Evolutionary conservation across 441 rosid genomes (phyloP).

Genomic region (Macaranga tanarius): DNA sequence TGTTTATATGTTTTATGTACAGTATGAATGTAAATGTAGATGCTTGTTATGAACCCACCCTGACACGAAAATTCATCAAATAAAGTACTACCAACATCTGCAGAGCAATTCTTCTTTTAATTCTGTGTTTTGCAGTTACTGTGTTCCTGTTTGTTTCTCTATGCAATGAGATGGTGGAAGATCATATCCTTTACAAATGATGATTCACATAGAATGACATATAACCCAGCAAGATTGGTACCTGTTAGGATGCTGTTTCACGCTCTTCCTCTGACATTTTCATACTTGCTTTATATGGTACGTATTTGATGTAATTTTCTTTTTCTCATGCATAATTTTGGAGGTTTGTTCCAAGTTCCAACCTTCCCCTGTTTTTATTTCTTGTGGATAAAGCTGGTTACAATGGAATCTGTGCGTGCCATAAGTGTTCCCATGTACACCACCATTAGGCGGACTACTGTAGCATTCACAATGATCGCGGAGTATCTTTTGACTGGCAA

Average conservation of each 20-base stretch:
- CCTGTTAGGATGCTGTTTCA: constrained; percentile 57
- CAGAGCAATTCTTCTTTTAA: neutral
- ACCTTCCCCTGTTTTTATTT: constrained; percentile 9
- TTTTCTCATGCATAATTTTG: neutral
- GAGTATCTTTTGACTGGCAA: constrained; percentile 76
- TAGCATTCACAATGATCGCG: constrained; percentile 85
- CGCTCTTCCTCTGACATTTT: constrained; percentile 67
- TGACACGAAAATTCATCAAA: neutral
- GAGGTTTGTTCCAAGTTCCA: neutral
- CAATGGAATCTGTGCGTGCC: constrained; percentile 90
- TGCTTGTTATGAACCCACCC: neutral
- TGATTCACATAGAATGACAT: constrained; percentile 14
- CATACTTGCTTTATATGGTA: constrained; percentile 92
- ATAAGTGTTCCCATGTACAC: constrained; percentile 98
- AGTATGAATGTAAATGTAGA: neutral
- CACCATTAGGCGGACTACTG: constrained; percentile 87
- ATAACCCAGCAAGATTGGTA: constrained; percentile 32
- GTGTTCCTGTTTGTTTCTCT: constrained; percentile 54
- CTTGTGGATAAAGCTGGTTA: constrained; percentile 53
- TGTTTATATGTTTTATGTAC: neutral
- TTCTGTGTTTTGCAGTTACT: constrained; percentile 35
- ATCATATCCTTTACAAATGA: constrained; percentile 45
- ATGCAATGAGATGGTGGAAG: constrained; percentile 49
- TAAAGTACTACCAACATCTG: neutral
- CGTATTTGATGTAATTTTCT: neutral